Percentiles rank a stretch among this genome's conserved stretches.
phyloP scores from a whole-genome alignment of 2,329 filamentous ascomycete genomes.

The Paecilomyces sp. region DNA sequence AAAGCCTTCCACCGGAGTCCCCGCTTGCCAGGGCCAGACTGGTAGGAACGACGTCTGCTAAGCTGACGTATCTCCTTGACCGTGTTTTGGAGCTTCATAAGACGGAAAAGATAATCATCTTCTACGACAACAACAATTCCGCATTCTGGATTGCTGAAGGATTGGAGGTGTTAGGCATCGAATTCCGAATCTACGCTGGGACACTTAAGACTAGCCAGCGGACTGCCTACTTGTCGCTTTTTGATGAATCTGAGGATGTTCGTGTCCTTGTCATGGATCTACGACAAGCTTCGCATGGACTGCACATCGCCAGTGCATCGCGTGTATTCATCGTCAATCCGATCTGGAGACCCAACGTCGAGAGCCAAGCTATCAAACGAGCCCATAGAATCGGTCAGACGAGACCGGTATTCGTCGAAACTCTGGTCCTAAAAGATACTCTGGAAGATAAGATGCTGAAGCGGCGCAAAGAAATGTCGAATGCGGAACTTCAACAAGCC shows the following conservation, averaged over 20 bases:
- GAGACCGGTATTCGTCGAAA: constrained; percentile 75
- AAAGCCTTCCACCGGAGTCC: constrained; percentile 31
- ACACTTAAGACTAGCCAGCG: constrained; percentile 55
- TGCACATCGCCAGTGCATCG: constrained; percentile 77
- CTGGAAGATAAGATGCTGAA: constrained; percentile 80
- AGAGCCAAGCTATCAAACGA: constrained; percentile 87
- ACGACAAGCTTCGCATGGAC: constrained; percentile 77
- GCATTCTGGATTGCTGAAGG: constrained; percentile 80
- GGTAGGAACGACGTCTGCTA: constrained; percentile 76
- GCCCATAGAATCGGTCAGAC: constrained; percentile 81
- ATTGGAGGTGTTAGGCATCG: constrained; percentile 62
- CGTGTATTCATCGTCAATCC: constrained; percentile 86
- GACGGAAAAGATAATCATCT: constrained; percentile 80
- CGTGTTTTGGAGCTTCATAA: constrained; percentile 60
- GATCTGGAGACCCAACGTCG: constrained; percentile 73
- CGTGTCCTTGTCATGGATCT: constrained; percentile 86
- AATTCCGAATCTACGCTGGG: constrained; percentile 52
- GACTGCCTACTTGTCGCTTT: constrained; percentile 69
- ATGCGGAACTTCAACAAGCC: constrained; percentile 46
- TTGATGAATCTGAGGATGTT: constrained; percentile 62
- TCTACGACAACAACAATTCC: constrained; percentile 82
- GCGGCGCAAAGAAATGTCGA: constrained; percentile 67
- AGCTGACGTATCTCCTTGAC: constrained; percentile 78
- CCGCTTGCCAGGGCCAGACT: constrained; percentile 56
- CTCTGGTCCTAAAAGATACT: constrained; percentile 69